Evolutionary conservation across 2,329 filamentous ascomycete species (phyloP), one percentile per base, ranked within the genome.

Genomic region (Epichloe coenophiala): DNA sequence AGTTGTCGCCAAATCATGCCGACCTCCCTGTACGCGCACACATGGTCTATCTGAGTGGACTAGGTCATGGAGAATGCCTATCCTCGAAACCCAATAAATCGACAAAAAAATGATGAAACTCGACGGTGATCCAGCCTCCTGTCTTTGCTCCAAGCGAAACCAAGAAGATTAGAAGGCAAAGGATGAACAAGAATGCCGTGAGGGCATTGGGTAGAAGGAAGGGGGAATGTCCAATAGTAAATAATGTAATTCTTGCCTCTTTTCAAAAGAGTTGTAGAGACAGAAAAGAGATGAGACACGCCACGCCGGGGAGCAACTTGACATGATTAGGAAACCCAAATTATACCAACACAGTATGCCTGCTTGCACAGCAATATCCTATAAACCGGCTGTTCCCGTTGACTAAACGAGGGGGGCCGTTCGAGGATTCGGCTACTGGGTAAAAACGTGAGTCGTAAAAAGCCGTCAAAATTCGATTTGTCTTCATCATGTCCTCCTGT

Each of bases 111-210:
- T n/a, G 8, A 41, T 13, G 33, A 11, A 46, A 47, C 15, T 48
- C 35, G 41, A 51, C 45, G 23, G 38, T 45, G 40, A 48, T 45
- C 50, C 45, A 40, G 50, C 46, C 39, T 45, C 40, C 45, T 44
- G 39, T 35, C 45, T 48, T 48, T 45, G 17, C 27, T 35, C 41
- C 13, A 17, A 42, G 11, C 23, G 23, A 44, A 27, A 4, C 21
- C 36, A 13, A n/a, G 15, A 31, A 5, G 23, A 38, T 4, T 31
- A 33, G 9, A 39, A 44, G 15, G n/a, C 15, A 1, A 11, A 39
- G 4, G 21, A 23, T 23, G 13, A 33, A 38, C 23, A 38, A 33
- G 17, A 27, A 33, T 33, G 38, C 15, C 27, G 5, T 8, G n/a
- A 36, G 38, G 31, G 27, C 27, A 21, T 33, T 31, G 8, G 3